Evolutionary conservation across 2,329 filamentous ascomycete genomes (phyloP), one percentile per base, ranked within the genome.

Genomic region (Pochonia chlamydosporia): DNA sequence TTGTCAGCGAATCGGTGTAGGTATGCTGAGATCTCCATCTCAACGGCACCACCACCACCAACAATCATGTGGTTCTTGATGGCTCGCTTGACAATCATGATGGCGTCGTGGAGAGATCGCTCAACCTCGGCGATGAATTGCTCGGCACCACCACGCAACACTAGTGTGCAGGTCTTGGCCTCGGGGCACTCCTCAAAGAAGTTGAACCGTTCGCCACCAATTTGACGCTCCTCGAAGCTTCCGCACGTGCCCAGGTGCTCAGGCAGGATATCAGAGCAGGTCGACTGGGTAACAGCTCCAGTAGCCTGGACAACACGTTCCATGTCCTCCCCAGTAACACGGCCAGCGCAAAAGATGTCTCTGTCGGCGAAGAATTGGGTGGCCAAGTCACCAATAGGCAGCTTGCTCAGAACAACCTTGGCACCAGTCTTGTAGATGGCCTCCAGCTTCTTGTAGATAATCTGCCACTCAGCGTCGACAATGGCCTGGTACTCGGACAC

Each of bases 111-210:
- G 56, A 99, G 80, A 64, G 89, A 96, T 54, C 93, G 88, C 76
- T 99, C 93, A 2, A 96, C 93, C 69, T 99, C 93, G 49, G 93
- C 93, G 60, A 99, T 99, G 73, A 99, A 99, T 68, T 99, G 93
- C 75, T 99, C 93, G 30, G 93, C 93, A 55, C 93, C 93, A 62
- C 93, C 93, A 63, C 93, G 88, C 53, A 99, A 84, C 35, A 99
- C 84, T 18, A 99, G 76, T 9, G 93, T 99, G 78, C 93, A 99
- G 1, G 93, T 97, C 79, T 95, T 96, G 55, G 93, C 92, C 62
- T 84, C 85, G 25, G 92, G 89, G 75, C 93, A 99, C 61, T 92
- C 88, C 68, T 95, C 89, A 68, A 99, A 99, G 73, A 99, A 87
- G 76, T 99, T 99, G 82, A 92, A 97, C 43, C 93, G 87, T 73